Base-by-base conservation (phyloP, 2,329 filamentous ascomycete genomes). In the Colletotrichum cordylinicola region DNA sequence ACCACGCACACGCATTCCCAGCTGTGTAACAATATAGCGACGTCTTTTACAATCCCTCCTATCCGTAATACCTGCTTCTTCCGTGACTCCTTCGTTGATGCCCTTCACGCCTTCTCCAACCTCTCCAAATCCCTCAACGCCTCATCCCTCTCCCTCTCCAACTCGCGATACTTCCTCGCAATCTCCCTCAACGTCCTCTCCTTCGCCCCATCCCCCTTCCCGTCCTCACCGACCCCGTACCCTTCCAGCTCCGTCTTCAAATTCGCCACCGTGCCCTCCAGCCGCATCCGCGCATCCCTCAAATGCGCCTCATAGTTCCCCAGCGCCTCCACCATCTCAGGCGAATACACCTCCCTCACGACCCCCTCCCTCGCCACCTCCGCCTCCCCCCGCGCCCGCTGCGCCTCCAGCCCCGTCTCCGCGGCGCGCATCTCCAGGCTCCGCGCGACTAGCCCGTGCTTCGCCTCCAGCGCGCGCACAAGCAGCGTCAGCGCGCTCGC, bases 181-280 rank as follows among this genome's bases (percentile, higher is more conserved):
- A 91, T 88, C 80, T 91, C 90, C 70, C 87, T 85, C 86, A 91
- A 87, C 29, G 83, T 84, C 74, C 84, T 85, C 79, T 89, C 89
- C 82, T 89, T 90, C 9, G 67, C 81, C 66, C 84, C 83, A 2
- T 78, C 82, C 2, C 80, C 81, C 12, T 10, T n/a, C 18, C 39
- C 39, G 2, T 81, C 80, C 1, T 85, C 79, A 4, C 81, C 83
- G 2, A 90, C 87, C 0, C 90, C 90, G 72, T 91, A 91, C 35
- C 86, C 88, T 10, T 78, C 83, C 56, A 92, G 80, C 79, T 90
- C 85, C 13, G 81, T 84, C 79, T 83, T 80, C 37, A 88, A 77
- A 18, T 85, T 83, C 15, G 84, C 82, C 1, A 90, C 78, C 2
- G 83, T 83, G 79, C 90, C 89, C 35, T 84, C 81, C 5, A 88